Evolutionary conservation across 1,139 yeast species (phyloP), one percentile per base, ranked within the genome.

Genomic region (Suhomyces atakaporum): DNA sequence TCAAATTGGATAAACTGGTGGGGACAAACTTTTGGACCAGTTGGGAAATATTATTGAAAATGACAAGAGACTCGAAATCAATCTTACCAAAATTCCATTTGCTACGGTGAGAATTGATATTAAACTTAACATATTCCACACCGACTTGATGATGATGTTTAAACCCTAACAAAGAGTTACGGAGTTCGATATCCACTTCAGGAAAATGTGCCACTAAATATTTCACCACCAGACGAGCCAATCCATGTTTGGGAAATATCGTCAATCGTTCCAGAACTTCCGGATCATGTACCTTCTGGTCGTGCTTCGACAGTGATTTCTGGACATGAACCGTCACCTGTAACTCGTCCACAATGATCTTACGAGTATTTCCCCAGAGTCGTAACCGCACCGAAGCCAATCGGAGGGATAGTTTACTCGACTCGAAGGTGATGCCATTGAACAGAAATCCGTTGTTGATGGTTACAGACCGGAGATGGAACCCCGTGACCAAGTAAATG

Each of bases 361-460:
- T 59, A 31, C 62, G 47, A 14, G 66, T 47, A 35, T 65, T 66
- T 3, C 75, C 75, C 75, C 75, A 70, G 19, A 69, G 53, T 32
- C 70, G 46, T 26, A 69, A 50, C 16, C 73, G 45, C 2, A 69
- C 29, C 3, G 66, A 55, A 11, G 54, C 48, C 9, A 63, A 35
- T 3, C 42, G 31, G 2, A 69, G 13, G 6, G 41, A 29, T 3
- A 40, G 14, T 10, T 36, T 37, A 16, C 42, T 45, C 16, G 52
- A 40, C 10, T 42, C 43, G 27, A 62, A 36, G 5, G 56, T 38
- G 18, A 70, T 48, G 10, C 62, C 54, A 44, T 68, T 64, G 46
- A 69, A 52, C 63, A 58, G 64, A 3, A 71, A 39, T 12, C 76
- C 75, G 48, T 69, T 69, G 46, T 63, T 66, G 25, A 70, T 58